These are phyloP conservation scores for Fusarium sacchari DNA, from an alignment of 2,329 filamentous ascomycete genomes.

Conservation along the genomic window DNA sequence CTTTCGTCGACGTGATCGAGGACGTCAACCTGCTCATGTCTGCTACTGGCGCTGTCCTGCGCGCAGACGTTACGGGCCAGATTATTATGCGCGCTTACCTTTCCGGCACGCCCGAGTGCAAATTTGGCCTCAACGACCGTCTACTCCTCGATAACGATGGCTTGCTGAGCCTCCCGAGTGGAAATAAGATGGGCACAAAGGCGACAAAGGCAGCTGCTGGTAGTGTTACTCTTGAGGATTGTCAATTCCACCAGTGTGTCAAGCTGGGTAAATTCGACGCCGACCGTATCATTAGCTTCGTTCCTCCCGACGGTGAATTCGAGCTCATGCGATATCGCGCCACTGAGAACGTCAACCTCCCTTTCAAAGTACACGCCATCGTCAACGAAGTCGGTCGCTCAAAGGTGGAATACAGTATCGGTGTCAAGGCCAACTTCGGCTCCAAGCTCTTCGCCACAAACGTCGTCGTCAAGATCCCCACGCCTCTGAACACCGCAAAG, in stretches of 20 bases:
- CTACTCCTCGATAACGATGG: slow-evolving; percentile 86
- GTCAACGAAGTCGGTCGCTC: slow-evolving; percentile 97
- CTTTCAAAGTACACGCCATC: slow-evolving; percentile 98
- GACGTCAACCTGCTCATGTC: slow-evolving; percentile 99
- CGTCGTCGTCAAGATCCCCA: slow-evolving; percentile 92
- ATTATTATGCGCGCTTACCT: slow-evolving; percentile 99
- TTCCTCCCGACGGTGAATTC: slow-evolving; percentile 97
- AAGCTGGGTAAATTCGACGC: slow-evolving; percentile 97
- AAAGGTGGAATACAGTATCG: slow-evolving; percentile 98
- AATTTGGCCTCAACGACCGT: slow-evolving; percentile 97
- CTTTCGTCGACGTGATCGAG: slow-evolving; percentile 98
- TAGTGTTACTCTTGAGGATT: slow-evolving; percentile 95
- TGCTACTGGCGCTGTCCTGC: slow-evolving; percentile 92
- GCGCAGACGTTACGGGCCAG: slow-evolving; percentile 95
- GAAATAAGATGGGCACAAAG: slow-evolving; percentile 83
- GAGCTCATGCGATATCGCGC: slow-evolving; percentile 99
- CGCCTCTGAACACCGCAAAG: slow-evolving; percentile 93
- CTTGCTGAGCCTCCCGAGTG: slow-evolving; percentile 72
- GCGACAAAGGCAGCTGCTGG: slow-evolving; percentile 95
- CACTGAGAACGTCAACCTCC: slow-evolving; percentile 97
- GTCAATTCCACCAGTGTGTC: slow-evolving; percentile 98
- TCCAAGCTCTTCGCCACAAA: slow-evolving; percentile 97
- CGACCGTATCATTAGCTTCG: slow-evolving; percentile 95
- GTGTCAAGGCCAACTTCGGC: slow-evolving; percentile 96
- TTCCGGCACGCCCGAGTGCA: slow-evolving; percentile 96